phyloP scores from a whole-genome alignment of 2,329 filamentous ascomycete genomes.

The Chalara sp. region DNA sequence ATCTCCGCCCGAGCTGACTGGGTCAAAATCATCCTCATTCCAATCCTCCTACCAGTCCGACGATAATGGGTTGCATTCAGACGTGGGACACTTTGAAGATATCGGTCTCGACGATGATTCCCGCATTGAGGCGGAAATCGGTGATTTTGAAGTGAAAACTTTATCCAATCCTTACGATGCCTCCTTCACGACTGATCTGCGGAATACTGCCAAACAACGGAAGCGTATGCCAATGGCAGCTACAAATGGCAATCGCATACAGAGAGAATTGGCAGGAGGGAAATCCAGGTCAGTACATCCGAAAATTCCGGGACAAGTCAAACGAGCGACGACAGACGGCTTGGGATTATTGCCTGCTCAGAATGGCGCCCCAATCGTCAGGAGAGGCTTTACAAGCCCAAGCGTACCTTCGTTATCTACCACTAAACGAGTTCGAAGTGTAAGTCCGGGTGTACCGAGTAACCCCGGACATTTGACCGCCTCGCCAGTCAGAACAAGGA shows the following conservation, averaged over 20 bases:
- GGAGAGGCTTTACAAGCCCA: constrained; percentile 19
- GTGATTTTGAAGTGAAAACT: constrained; percentile 22
- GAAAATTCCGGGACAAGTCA: constrained; percentile 20
- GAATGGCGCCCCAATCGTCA: constrained; percentile 7
- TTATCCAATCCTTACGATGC: constrained; percentile 22
- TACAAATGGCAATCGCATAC: constrained; percentile 17
- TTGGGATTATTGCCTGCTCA: constrained; percentile 22
- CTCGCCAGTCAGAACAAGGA: constrained; percentile 12
- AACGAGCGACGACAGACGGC: constrained; percentile 8
- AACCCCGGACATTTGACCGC: constrained; percentile 18
- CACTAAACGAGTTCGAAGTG: constrained; percentile 22
- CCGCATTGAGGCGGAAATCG: constrained; percentile 21
- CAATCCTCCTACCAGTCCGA: constrained; percentile 70
- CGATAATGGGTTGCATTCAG: constrained; percentile 61
- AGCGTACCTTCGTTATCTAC: constrained; percentile 16
- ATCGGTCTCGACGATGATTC: constrained; percentile 76
- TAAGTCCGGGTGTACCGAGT: constrained; percentile 19
- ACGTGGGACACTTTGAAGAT: constrained; percentile 84
- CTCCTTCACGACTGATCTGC: constrained; percentile 17
- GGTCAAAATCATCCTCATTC: constrained; percentile 82
- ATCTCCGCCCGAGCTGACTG: constrained; percentile 72
- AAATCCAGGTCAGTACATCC: constrained; percentile 17
- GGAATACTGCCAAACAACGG: constrained; percentile 15
- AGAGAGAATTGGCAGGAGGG: constrained; percentile 23
- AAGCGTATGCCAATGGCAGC: constrained; percentile 18